Conservation (phyloP, 148 eudicot species). For the Persicaria maculosa region DNA sequence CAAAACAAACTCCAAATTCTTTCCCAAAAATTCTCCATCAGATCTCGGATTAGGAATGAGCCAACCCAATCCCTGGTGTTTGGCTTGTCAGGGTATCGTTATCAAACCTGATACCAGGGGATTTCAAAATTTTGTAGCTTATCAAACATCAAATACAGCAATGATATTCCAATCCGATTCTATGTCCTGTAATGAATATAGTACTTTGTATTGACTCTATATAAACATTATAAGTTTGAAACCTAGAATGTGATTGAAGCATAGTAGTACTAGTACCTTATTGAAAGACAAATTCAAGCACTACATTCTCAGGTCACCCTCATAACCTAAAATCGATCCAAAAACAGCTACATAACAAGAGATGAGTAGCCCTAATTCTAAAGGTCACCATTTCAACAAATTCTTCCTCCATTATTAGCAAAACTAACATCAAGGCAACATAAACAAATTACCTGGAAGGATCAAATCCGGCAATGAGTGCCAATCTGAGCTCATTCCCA, state of each 20-base stretch:
- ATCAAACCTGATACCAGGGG: too few species aligned
- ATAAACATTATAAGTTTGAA: background rate
- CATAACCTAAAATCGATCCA: background rate
- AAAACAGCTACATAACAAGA: background rate
- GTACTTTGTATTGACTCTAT: background rate
- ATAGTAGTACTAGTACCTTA: background rate
- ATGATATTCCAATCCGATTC: too few species aligned
- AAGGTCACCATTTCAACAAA: constrained; percentile 3
- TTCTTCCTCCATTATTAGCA: background rate
- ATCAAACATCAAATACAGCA: too few species aligned
- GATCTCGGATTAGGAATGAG: too few species aligned
- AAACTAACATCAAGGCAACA: background rate
- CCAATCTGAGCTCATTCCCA: constrained; percentile 88
- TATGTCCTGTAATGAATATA: too few species aligned
- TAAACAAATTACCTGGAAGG: constrained; percentile 41
- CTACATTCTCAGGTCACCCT: background rate
- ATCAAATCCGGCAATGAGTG: constrained; percentile 77
- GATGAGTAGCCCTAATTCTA: background rate
- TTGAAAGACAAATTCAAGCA: background rate
- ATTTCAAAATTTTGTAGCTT: too few species aligned
- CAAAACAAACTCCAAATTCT: background rate
- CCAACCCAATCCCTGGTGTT: too few species aligned
- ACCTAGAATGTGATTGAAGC: background rate
- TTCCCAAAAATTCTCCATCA: too few species aligned
- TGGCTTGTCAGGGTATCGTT: too few species aligned